Evolutionary conservation across 768 basidiomycete genomes (phyloP).

Genomic region (Kockovaella imperatae): DNA sequence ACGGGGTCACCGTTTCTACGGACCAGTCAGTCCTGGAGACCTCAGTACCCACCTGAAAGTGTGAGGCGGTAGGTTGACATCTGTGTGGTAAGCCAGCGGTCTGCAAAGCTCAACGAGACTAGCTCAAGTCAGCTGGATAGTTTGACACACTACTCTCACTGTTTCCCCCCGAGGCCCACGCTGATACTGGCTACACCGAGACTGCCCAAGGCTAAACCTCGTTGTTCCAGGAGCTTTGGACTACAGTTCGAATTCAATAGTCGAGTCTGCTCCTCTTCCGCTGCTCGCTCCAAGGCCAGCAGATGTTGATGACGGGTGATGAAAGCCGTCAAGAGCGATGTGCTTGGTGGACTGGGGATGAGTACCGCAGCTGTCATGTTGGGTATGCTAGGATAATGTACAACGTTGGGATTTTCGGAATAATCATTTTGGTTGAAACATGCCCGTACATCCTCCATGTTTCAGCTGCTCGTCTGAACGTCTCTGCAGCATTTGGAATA

Average conservation of each 20-base stretch:
- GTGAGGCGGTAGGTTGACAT: constrained; percentile 70
- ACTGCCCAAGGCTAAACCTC: constrained; percentile 69
- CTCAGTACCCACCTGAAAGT: constrained; percentile 57
- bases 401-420: no score
- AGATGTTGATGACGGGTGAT: constrained; percentile 47
- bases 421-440: no score
- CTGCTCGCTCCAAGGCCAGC: constrained; percentile 63
- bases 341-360: constrained; percentile 20
- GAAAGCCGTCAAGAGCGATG: constrained; percentile 25
- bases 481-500: no score
- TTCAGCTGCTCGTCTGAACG: no score
- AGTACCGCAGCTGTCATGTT: no score
- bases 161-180: constrained; percentile 86
- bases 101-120: constrained; percentile 82
- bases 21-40: background rate
- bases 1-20: constrained; percentile 79
- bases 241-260: constrained; percentile 74
- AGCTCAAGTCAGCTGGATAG: constrained; percentile 2
- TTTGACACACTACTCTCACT: constrained; percentile 51
- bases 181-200: constrained; percentile 64
- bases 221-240: constrained; percentile 75
- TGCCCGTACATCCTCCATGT: no score
- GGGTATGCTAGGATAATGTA: no score
- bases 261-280: constrained; percentile 74
- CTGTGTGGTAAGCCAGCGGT: constrained; percentile 68